A percentile compares a stretch with the other conserved stretches of the same genome.
phyloP scores from a whole-genome alignment of 495 filamentous ascomycete genomes.

The Penicillium soppii region DNA sequence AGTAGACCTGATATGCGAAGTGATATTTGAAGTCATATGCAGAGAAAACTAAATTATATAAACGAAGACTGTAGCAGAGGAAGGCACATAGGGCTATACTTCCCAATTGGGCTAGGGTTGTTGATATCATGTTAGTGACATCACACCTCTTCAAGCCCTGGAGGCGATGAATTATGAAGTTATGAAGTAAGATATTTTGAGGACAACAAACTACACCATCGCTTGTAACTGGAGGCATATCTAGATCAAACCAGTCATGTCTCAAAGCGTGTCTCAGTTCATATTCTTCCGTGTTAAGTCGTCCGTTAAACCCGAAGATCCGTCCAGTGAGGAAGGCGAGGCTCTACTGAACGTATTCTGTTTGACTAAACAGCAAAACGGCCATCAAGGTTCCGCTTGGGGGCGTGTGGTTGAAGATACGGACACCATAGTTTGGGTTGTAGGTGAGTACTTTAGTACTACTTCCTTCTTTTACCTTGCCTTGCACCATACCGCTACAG shows the following conservation, averaged over 20 bases:
- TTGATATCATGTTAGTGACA: too few species aligned
- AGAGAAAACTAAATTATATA: too few species aligned
- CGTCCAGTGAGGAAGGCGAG: conserved; percentile 31
- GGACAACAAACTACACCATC: too few species aligned
- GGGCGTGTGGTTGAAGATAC: conserved; percentile 39
- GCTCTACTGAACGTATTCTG: conserved; percentile 29
- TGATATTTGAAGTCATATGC: too few species aligned
- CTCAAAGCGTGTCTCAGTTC: conserved; percentile 34
- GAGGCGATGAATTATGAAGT: too few species aligned
- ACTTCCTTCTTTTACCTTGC: background rate
- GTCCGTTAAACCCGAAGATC: conserved; percentile 42
- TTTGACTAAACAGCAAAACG: conserved; percentile 32
- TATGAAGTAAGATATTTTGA: too few species aligned
- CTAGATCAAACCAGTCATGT: conserved; percentile 15
- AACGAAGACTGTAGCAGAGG: too few species aligned
- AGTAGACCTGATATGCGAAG: too few species aligned
- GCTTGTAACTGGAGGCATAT: background rate
- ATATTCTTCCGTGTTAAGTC: conserved; percentile 40
- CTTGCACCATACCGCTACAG: background rate
- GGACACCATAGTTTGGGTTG: conserved; percentile 38
- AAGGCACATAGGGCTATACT: too few species aligned
- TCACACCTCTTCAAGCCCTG: too few species aligned
- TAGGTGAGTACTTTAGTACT: conserved; percentile 24
- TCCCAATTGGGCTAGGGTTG: too few species aligned
- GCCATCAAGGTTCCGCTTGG: conserved; percentile 40